Percentiles rank a stretch among this genome's conserved stretches.
Evolutionary conservation across 75 land plant species (phyloP).

Genomic region (Selaginella moellendorffii): DNA sequence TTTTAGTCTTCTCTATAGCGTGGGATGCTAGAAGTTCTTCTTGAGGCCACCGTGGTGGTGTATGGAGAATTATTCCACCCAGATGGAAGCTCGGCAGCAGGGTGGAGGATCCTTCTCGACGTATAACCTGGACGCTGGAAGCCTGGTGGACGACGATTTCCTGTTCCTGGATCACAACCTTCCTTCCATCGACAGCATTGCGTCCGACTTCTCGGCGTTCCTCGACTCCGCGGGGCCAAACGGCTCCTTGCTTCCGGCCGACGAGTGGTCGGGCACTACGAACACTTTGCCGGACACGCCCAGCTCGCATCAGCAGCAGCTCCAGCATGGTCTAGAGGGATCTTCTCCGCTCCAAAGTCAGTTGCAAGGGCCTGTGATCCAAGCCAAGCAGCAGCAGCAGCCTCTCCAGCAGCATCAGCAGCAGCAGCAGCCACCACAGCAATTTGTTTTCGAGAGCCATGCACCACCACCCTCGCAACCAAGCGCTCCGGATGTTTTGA

Average conservation of each 20-base stretch:
- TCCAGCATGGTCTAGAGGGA: conserved; percentile 14
- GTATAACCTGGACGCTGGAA: neutral
- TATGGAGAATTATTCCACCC: neutral
- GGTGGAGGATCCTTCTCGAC: neutral
- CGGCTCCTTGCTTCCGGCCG: conserved; percentile 22
- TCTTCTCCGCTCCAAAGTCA: conserved; percentile 18
- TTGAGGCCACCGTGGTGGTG: neutral
- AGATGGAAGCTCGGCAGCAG: neutral
- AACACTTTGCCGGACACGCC: conserved; percentile 15
- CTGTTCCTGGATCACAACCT: neutral
- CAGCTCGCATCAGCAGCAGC: conserved; percentile 18
- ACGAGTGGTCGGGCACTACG: conserved; percentile 38
- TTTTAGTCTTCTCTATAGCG: neutral
- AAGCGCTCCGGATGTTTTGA: neutral
- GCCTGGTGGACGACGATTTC: neutral
- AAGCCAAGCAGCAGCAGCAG: neutral
- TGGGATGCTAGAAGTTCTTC: neutral
- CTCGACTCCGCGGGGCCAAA: conserved; percentile 18
- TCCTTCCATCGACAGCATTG: conserved; percentile 10
- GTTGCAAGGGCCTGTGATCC: too few species aligned
- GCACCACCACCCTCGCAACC: too few species aligned
- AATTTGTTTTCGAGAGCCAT: conserved; percentile 2
- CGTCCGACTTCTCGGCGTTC: conserved; percentile 28
- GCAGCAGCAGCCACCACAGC: too few species aligned
- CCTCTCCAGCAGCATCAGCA: too few species aligned